Evolutionary conservation across 2,329 filamentous ascomycete species (phyloP).

Genomic region (Trichophyton rubrum): DNA sequence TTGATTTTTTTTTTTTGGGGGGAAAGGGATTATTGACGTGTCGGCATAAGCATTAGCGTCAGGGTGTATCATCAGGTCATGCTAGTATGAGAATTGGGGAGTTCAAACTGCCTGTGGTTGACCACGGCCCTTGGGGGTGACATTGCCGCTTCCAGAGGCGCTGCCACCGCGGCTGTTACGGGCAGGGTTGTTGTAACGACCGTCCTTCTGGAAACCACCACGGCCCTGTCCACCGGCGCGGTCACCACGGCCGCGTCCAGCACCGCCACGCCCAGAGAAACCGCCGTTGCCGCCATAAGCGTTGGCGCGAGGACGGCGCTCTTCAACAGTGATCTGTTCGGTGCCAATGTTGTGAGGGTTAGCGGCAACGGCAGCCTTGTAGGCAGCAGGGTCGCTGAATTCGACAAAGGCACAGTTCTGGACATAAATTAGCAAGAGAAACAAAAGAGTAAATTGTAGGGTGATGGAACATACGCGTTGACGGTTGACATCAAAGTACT

Average conservation of each 20-base stretch:
- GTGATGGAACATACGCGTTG: constrained; percentile 52
- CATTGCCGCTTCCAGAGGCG: constrained; percentile 50
- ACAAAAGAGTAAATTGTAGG: not conserved
- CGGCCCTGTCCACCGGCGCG: constrained; percentile 52
- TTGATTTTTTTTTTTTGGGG: not conserved
- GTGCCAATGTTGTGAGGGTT: constrained; percentile 79
- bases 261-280: constrained; percentile 48
- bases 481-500: constrained; percentile 52
- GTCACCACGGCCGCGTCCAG: constrained; percentile 56
- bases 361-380: constrained; percentile 66
- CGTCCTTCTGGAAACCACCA: constrained; percentile 56
- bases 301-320: constrained; percentile 64
- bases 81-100: not conserved
- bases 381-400: constrained; percentile 68
- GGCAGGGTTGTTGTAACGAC: constrained; percentile 48
- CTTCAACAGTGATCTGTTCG: constrained; percentile 75
- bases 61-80: not conserved
- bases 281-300: constrained; percentile 57
- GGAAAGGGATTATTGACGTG: not conserved
- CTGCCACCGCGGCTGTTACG: constrained; percentile 40
- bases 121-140: constrained; percentile 32
- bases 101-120: constrained; percentile 4
- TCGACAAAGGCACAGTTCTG: constrained; percentile 97
- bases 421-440: constrained; percentile 12
- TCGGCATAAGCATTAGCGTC: not conserved